Evolutionary conservation across 495 filamentous ascomycete species (phyloP).

Genomic region (Darksidea phi): DNA sequence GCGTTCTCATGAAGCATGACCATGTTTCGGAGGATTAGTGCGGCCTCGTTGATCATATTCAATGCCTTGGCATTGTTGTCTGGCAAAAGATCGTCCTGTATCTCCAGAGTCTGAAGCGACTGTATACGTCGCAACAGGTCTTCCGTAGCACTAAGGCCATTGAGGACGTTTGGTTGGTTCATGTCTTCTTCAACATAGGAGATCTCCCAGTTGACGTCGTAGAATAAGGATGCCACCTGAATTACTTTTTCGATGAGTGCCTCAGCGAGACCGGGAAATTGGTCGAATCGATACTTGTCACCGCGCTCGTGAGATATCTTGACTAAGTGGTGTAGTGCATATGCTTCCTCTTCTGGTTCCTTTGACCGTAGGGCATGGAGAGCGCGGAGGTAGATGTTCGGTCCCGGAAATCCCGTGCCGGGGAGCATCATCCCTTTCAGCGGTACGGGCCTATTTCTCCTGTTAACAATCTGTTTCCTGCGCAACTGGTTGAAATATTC

Average conservation of each 20-base stretch:
- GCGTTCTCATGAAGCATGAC: conserved; percentile 87
- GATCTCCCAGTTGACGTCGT: conserved; percentile 77
- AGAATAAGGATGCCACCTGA: conserved; percentile 70
- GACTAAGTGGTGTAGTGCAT: conserved; percentile 86
- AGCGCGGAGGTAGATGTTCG: conserved; percentile 86
- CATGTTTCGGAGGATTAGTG: conserved; percentile 89
- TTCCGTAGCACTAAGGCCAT: conserved; percentile 73
- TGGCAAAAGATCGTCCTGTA: conserved; percentile 72
- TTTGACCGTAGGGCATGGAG: conserved; percentile 74
- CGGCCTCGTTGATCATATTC: conserved; percentile 78
- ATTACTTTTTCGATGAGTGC: conserved; percentile 81
- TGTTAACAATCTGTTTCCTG: conserved; percentile 36
- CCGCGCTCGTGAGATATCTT: conserved; percentile 93
- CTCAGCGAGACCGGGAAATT: conserved; percentile 85
- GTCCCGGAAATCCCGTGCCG: conserved; percentile 62
- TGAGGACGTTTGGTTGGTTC: conserved; percentile 53
- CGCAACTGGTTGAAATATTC: conserved; percentile 56
- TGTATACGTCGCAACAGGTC: conserved; percentile 70
- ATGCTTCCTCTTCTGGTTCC: conserved; percentile 78
- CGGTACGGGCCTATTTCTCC: conserved; percentile 25
- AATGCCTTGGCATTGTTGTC: conserved; percentile 65
- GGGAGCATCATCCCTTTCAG: conserved; percentile 54
- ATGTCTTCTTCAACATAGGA: conserved; percentile 62
- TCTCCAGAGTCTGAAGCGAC: conserved; percentile 51
- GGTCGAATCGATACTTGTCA: conserved; percentile 92